These are phyloP conservation scores for Gypsophila paniculata DNA, from an alignment of 179 eudicot genomes.

Conservation along the genomic window DNA sequence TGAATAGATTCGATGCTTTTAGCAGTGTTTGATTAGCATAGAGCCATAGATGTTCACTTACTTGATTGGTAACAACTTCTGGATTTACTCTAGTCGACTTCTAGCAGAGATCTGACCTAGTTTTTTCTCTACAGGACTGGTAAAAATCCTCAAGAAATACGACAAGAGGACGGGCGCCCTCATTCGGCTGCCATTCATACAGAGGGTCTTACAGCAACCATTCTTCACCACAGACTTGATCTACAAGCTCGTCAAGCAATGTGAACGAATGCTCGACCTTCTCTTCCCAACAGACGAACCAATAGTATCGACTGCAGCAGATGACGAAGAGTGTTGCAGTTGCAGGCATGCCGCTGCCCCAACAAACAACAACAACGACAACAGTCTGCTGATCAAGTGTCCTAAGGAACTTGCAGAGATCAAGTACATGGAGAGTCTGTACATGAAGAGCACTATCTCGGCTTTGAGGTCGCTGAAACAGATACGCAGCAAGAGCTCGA, in stretches of 20 bases:
- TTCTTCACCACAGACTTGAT: constrained; percentile 69
- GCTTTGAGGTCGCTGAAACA: constrained; percentile 52
- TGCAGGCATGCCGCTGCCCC: constrained; percentile 22
- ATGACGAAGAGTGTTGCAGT: constrained; percentile 23
- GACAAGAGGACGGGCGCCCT: constrained; percentile 82
- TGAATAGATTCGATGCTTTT: neutral
- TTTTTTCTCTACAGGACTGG: constrained; percentile 44
- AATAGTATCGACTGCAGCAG: constrained; percentile 23
- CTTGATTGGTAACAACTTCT: neutral
- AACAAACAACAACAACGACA: constrained; percentile 13
- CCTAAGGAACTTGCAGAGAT: constrained; percentile 59
- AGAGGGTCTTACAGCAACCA: constrained; percentile 66
- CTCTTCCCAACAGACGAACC: constrained; percentile 47
- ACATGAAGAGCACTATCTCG: constrained; percentile 57
- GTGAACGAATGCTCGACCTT: constrained; percentile 66
- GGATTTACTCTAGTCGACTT: neutral
- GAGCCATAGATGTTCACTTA: neutral
- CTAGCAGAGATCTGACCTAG: neutral
- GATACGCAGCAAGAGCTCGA: constrained; percentile 61
- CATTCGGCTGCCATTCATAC: constrained; percentile 69
- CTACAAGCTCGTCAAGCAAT: constrained; percentile 68
- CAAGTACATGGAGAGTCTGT: constrained; percentile 53
- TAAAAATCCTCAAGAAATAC: constrained; percentile 73
- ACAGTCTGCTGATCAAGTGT: constrained; percentile 26
- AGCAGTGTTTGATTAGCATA: too few relatives aligned